phyloP scores from a whole-genome alignment of 768 basidiomycete genomes.

The Podaxis sp. region DNA sequence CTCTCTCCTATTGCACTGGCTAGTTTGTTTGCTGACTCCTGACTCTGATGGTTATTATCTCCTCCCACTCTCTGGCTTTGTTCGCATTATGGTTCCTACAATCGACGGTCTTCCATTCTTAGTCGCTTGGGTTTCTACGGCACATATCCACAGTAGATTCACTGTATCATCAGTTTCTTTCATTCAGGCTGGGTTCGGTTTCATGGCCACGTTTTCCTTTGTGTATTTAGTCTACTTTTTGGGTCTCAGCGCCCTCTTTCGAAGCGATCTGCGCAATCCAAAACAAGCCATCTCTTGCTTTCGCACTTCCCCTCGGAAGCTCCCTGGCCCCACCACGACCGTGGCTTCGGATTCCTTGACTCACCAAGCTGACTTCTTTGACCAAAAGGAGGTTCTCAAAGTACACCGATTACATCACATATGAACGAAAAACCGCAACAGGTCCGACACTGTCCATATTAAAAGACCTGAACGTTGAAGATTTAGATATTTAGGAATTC shows the following conservation, averaged over 20 bases:
- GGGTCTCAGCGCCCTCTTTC: background rate
- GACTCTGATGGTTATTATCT: background rate
- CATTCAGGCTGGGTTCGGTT: background rate
- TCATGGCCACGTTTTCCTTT: background rate
- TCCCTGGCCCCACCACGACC: no score
- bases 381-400: background rate
- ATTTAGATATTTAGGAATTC: no score
- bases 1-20: no score
- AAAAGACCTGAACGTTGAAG: background rate
- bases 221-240: background rate
- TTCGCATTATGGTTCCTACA: background rate
- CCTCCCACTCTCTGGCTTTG: background rate
- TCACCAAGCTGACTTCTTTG: no score
- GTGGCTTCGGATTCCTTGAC: no score
- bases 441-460: background rate
- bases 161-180: background rate
- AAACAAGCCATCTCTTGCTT: background rate
- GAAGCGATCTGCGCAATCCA: background rate
- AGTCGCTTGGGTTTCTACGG: background rate
- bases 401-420: background rate
- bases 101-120: background rate
- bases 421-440: background rate
- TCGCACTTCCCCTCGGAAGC: background rate
- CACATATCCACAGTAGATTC: background rate
- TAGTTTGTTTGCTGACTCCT: no score